Base-by-base conservation (phyloP, 2,329 filamentous ascomycete genomes). In the Calonectria pteridis region DNA sequence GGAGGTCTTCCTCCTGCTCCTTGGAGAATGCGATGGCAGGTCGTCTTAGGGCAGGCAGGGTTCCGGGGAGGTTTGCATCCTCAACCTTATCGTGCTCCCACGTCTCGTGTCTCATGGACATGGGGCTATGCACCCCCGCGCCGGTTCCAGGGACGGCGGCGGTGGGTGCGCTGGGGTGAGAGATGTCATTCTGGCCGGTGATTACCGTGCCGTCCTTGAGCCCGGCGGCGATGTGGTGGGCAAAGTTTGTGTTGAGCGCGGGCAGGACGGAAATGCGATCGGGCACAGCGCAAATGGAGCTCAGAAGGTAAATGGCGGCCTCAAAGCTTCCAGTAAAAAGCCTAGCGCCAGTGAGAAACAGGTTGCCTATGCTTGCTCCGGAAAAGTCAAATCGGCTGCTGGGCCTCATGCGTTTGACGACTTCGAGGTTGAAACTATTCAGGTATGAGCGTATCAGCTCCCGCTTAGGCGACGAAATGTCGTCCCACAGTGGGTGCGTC, bases 321-420 rank as follows among this genome's bases (percentile, higher is more conserved):
- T 98, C 97, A 77, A 98, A 96, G 72, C 94, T 96, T 37, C 96
- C 96, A 1, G 95, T 95, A 85, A 98, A 98, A 14, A 98, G 89
- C 1, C 96, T 91, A 0, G 95, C 96, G 0, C 95, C 96, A 0
- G 94, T 95, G 62, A 96, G 85, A 81, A 96, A 96, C 26, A 96
- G 85, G 80, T 96, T 96, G 11, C 94, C 94, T 11, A 96, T 91
- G 75, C 93, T 94, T 11, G 94, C 93, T 14, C 91, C 91, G 7
- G 93, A 92, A 80, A 95, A 96, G 83, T 95, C 93, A 82, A 96
- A 96, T 7, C 92, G 91, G 50, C 92, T 94, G 40, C 89, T 91
- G 0, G 94, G 94, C 10, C 94, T 88, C 64, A 93, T 91, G 40
- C 94, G 89, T 85, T 95, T 96, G 71, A 95, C 89, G 62, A 95